phyloP scores from a whole-genome alignment of 805 yeast species.

The Starmerella geochares region DNA sequence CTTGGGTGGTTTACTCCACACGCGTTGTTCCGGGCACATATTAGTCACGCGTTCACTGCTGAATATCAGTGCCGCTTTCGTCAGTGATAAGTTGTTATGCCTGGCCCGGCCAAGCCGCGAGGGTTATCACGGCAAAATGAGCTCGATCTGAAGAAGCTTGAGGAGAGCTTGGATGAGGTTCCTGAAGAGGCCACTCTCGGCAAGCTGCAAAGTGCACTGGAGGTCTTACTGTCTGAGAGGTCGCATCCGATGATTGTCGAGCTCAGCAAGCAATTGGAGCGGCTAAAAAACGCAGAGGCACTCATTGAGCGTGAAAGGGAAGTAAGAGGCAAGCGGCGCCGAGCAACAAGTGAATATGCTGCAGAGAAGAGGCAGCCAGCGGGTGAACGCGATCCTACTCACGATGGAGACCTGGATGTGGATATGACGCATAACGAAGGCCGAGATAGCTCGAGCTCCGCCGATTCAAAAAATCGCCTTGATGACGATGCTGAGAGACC shows the following conservation, averaged over 20 bases:
- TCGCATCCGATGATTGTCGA: constrained; percentile 22
- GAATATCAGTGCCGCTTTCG: not conserved
- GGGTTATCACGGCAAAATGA: constrained; percentile 14
- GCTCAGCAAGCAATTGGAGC: constrained; percentile 23
- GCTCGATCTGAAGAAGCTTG: constrained; percentile 13
- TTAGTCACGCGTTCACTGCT: constrained; percentile 5
- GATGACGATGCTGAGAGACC: not conserved
- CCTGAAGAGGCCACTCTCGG: constrained; percentile 23
- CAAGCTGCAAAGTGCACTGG: constrained; percentile 21
- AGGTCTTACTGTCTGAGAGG: constrained; percentile 22
- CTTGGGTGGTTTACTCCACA: not conserved
- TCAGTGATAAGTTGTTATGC: constrained; percentile 6
- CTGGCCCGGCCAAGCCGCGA: constrained; percentile 10
- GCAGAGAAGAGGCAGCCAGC: no score
- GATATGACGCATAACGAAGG: not conserved
- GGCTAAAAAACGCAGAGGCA: constrained; percentile 21
- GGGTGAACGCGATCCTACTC: not conserved
- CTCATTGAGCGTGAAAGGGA: constrained; percentile 21
- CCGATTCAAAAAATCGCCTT: not conserved
- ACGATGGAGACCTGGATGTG: not conserved
- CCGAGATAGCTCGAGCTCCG: not conserved
- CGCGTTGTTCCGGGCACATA: not conserved
- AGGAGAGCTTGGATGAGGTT: constrained; percentile 9
- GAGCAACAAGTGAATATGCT: not conserved
- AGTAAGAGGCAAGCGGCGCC: constrained; percentile 5